These are phyloP conservation scores for Groenewaldozyma sp. DNA, from an alignment of 1,139 yeast species.

Conservation along the genomic window DNA sequence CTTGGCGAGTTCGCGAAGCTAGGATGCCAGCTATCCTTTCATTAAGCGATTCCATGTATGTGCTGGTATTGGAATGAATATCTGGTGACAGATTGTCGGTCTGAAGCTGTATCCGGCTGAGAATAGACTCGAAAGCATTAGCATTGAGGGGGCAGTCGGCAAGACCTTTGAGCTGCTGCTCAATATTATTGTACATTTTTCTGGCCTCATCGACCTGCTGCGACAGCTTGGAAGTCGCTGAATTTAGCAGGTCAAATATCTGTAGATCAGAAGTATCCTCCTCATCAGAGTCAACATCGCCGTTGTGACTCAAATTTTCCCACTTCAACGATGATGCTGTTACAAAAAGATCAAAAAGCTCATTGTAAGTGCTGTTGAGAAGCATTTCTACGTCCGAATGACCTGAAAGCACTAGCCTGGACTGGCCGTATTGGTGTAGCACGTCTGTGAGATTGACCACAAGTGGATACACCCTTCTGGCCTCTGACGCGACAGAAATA, in stretches of 20 bases:
- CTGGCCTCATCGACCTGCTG: slow-evolving; percentile 29
- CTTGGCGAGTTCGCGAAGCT: slow-evolving; percentile 26
- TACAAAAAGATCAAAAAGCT: slow-evolving; percentile 28
- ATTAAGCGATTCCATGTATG: slow-evolving; percentile 38
- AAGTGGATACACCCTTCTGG: slow-evolving; percentile 46
- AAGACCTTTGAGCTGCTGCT: slow-evolving; percentile 24
- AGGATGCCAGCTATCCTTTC: slow-evolving; percentile 32
- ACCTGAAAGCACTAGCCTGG: slow-evolving; percentile 32
- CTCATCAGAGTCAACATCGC: slow-evolving; percentile 33
- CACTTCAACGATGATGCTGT: slow-evolving; percentile 39
- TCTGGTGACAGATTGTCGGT: slow-evolving; percentile 37
- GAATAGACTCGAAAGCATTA: slow-evolving; percentile 15
- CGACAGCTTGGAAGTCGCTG: slow-evolving; percentile 36
- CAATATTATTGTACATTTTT: slow-evolving; percentile 17
- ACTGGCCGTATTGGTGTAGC: slow-evolving; percentile 21
- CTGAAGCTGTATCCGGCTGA: slow-evolving; percentile 35
- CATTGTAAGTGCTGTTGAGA: no score
- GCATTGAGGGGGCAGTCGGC: slow-evolving; percentile 26
- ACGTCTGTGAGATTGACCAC: slow-evolving; percentile 49
- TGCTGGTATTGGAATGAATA: slow-evolving; percentile 33
- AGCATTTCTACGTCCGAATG: no score
- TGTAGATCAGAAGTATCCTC: slow-evolving; percentile 26
- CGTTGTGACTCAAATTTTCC: slow-evolving; percentile 46
- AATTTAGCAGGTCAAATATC: not conserved
- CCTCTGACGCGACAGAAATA: slow-evolving; percentile 37